These are phyloP conservation scores for Vicia villosa DNA, from an alignment of 306 rosid genomes.

Conservation along the genomic window DNA sequence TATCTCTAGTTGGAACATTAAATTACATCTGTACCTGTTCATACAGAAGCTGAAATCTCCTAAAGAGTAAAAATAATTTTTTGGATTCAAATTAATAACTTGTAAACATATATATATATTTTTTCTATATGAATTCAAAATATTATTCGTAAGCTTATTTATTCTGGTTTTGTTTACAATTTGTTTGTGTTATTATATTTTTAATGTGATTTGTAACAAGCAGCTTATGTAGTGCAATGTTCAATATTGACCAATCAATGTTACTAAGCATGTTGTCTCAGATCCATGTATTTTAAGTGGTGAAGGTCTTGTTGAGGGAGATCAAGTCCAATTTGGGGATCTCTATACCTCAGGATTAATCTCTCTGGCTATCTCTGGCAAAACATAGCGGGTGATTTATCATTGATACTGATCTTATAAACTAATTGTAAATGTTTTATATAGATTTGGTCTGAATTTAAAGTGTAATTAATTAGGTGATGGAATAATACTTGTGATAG, in stretches of 20 bases:
- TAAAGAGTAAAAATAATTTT: too few relatives aligned
- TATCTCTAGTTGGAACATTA: too few relatives aligned
- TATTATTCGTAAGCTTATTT: too few relatives aligned
- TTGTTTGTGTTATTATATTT: too few relatives aligned
- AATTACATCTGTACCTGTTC: too few relatives aligned
- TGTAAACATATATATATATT: too few relatives aligned
- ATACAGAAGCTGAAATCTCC: too few relatives aligned
- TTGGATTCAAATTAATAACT: too few relatives aligned
- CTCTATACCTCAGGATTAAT: not conserved
- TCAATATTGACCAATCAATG: not conserved
- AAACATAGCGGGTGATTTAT: not conserved
- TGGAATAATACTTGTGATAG: not conserved
- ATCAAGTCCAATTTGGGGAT: not conserved
- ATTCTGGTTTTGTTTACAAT: too few relatives aligned
- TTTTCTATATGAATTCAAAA: too few relatives aligned
- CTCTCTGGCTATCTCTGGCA: not conserved
- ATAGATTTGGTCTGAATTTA: slow-evolving; percentile 10
- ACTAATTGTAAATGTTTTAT: not conserved
- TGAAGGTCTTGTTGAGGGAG: not conserved
- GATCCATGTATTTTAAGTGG: not conserved
- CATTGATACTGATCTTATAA: not conserved
- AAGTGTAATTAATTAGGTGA: not conserved
- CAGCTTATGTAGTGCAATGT: not conserved
- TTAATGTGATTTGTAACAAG: not conserved
- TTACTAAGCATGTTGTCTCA: not conserved